Conservation (phyloP, 495 filamentous ascomycete genomes). For the Peziza echinospora region DNA sequence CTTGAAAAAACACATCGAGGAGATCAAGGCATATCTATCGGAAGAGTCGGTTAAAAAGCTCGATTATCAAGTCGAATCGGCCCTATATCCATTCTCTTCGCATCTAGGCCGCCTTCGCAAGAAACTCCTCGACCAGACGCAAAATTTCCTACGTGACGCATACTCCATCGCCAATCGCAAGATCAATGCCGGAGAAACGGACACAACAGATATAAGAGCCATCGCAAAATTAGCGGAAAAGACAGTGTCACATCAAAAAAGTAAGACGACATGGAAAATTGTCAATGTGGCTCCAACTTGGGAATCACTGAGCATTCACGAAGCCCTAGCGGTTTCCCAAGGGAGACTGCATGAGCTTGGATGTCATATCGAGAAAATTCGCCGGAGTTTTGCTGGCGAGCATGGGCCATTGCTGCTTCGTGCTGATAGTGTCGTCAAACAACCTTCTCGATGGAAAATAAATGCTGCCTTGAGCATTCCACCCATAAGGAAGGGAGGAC, state of each 20-base stretch:
- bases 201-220: not conserved
- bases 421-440: no score
- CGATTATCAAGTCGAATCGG: not conserved
- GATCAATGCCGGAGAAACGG: not conserved
- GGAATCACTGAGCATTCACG: not conserved
- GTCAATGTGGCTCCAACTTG: not conserved
- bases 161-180: not conserved
- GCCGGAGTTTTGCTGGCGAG: not conserved
- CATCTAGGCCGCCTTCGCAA: not conserved
- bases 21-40: not conserved
- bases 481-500: not conserved
- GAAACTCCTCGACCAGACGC: not conserved
- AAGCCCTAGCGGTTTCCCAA: not conserved
- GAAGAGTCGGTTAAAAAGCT: not conserved
- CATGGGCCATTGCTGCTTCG: not conserved
- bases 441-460: no score
- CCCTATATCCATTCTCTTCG: not conserved
- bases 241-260: not conserved
- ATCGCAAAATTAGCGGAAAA: not conserved
- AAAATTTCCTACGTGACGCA: not conserved
- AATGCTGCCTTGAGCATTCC: not conserved
- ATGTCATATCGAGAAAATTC: not conserved
- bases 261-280: not conserved
- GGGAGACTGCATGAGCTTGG: not conserved
- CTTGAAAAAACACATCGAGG: not conserved